Percentiles rank a stretch among this genome's conserved stretches.
Conservation (phyloP, 1,284 basidiomycete genomes). For the Exsudoporus floridanus region DNA sequence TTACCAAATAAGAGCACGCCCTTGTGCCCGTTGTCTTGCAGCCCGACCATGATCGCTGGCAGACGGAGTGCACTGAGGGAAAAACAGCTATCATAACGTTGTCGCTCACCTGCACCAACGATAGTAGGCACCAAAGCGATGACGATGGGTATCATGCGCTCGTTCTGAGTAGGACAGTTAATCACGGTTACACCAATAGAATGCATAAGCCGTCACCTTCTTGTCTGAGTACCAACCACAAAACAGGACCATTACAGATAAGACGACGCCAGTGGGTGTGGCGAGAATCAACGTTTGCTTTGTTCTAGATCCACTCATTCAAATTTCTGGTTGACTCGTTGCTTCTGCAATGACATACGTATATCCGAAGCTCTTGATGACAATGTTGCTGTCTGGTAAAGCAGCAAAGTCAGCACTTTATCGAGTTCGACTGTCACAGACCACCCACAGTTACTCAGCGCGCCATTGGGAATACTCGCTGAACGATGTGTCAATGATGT, state of each 20-base stretch:
- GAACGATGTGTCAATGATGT: conserved; percentile 14
- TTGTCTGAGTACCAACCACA: conserved; percentile 68
- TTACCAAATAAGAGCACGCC: conserved; percentile 59
- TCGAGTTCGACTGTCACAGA: background rate
- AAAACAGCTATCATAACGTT: background rate
- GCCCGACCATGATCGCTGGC: conserved; percentile 55
- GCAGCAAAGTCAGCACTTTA: background rate
- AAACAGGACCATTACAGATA: conserved; percentile 46
- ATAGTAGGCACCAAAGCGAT: conserved; percentile 63
- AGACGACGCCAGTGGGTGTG: conserved; percentile 58
- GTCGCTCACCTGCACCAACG: conserved; percentile 47
- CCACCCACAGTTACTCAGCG: conserved; percentile 54
- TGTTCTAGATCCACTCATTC: conserved; percentile 38
- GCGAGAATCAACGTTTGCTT: conserved; percentile 63
- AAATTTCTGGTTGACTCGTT: background rate
- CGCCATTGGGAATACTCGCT: conserved; percentile 69
- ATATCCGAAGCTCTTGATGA: conserved; percentile 67
- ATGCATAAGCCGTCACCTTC: conserved; percentile 39
- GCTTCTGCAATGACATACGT: conserved; percentile 40
- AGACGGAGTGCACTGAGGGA: background rate
- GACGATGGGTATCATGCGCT: conserved; percentile 65
- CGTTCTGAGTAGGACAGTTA: conserved; percentile 39
- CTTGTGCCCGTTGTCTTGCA: conserved; percentile 48
- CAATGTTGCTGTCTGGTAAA: conserved; percentile 55
- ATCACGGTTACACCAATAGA: background rate